Base-by-base conservation (phyloP, 805 yeast species). In the Saccharomycopsis malanga region DNA sequence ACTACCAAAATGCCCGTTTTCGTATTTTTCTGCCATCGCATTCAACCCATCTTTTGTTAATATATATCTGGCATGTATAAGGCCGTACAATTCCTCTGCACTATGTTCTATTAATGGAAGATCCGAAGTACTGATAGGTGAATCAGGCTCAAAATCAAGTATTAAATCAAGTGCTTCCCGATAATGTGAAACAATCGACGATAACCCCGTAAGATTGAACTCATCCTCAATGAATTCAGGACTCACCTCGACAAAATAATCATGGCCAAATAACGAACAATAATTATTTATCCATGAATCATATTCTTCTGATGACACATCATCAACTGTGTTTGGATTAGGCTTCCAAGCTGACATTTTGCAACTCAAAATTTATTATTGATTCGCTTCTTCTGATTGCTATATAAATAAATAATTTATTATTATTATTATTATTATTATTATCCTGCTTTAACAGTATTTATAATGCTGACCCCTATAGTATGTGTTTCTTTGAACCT, bases 171-270 rank as follows among this genome's bases (percentile, higher is more conserved):
- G 68, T 1, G 98, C 96, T 60, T 88, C 95, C 58, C 91, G 71
- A 64, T 89, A 93, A 61, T 81, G 86, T 3, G 97, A 95, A 7
- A 93, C 96, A 49, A 85, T 79, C 54, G 81, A 75, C 27, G 83
- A 73, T 44, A 93, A 72, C 1, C 98, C 97, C 1, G 98, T 89
- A 58, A 93, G 72, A 61, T 93, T 93, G 72, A 93, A 93, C 56
- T 93, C 98, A 64, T 93, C 98, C 58, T 89, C 97, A 52, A 93
- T 87, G 64, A 88, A 93, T 42, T 87, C 96, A 41, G 85, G 87
- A 1, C 88, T 74, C 4, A 93, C 96, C 56, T 89, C 94, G 38
- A 89, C 95, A 63, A 88, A 88, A 62, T 81, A 91, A 60, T 93
- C 94, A 60, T 87, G 78, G 27, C 79, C 80, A 54, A 73, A 74